Evolutionary conservation across 192 early-diverging fungal genomes (phyloP).

Genomic region (Podila horticola): DNA sequence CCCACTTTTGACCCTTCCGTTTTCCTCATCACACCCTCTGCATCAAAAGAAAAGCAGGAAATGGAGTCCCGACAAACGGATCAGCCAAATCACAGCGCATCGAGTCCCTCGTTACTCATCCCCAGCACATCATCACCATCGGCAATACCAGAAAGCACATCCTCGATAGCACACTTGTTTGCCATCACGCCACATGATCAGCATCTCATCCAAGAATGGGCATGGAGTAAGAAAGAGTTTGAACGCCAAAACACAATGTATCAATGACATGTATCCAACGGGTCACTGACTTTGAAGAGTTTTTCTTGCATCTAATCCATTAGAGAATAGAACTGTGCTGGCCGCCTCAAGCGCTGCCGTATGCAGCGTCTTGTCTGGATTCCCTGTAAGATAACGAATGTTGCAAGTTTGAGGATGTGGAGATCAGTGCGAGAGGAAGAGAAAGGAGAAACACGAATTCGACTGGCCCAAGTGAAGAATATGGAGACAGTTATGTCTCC

Average conservation of each 20-base stretch:
- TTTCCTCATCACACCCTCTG: background rate
- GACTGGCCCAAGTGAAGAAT: no score
- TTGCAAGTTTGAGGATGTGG: no score
- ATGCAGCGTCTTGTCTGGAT: constrained; percentile 74
- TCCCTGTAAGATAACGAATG: constrained; percentile 56
- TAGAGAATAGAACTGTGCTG: constrained; percentile 71
- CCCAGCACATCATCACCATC: background rate
- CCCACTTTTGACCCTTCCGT: no score
- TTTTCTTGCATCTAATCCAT: background rate
- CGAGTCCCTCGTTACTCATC: background rate
- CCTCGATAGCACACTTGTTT: constrained; percentile 43
- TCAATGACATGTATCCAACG: background rate
- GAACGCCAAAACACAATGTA: background rate
- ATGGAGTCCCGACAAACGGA: background rate
- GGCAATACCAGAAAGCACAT: constrained; percentile 1
- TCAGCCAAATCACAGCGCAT: background rate
- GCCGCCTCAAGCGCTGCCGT: constrained; percentile 79
- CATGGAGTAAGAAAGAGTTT: constrained; percentile 39
- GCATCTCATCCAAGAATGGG: constrained; percentile 30
- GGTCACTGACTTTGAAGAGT: background rate
- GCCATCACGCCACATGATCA: constrained; percentile 35
- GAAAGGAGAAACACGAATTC: no score
- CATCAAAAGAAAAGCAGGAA: background rate
- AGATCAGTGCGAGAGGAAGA: no score
- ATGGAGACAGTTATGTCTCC: no score